Percentiles rank a stretch among this genome's conserved stretches.
Evolutionary conservation across 257 asterid species (phyloP).

Genomic region (Euphrasia confusa): DNA sequence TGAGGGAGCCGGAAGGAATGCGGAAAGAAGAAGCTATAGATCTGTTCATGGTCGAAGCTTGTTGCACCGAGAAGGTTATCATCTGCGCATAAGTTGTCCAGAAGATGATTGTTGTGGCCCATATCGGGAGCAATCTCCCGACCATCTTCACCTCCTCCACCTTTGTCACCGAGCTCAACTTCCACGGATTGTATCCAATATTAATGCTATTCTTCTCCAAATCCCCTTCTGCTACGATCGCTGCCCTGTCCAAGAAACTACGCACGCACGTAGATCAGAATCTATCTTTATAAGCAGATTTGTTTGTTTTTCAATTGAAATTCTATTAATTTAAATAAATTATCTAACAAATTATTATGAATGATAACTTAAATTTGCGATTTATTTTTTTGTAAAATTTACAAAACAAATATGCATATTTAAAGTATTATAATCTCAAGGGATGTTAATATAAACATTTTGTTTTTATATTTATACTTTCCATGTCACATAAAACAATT

Average conservation of each 20-base stretch:
- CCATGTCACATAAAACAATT: no score
- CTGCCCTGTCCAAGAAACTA: constrained; percentile 83
- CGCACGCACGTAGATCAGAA: neutral
- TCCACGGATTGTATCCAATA: constrained; percentile 64
- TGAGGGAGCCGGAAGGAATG: constrained; percentile 90
- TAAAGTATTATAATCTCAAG: no score
- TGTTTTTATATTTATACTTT: no score
- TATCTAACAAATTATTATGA: no score
- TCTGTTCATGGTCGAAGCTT: constrained; percentile 85
- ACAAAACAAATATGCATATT: no score
- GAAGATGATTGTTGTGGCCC: constrained; percentile 93
- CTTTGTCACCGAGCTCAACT: constrained; percentile 65
- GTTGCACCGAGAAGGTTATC: constrained; percentile 90
- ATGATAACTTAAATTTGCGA: no score
- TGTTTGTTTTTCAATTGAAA: no score
- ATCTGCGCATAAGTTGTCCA: constrained; percentile 96
- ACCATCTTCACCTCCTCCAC: constrained; percentile 96
- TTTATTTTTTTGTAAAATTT: no score
- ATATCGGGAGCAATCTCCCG: constrained; percentile 66
- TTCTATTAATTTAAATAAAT: no score
- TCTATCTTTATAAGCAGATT: no score
- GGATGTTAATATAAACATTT: no score
- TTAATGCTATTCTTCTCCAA: constrained; percentile 20
- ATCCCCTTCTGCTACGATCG: constrained; percentile 65
- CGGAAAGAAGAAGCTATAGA: constrained; percentile 42